A percentile compares a stretch with the other conserved stretches of the same genome.
These are phyloP conservation scores for Backusella tuberculispora DNA, from an alignment of 192 early-diverging fungal species.

Conservation along the genomic window DNA sequence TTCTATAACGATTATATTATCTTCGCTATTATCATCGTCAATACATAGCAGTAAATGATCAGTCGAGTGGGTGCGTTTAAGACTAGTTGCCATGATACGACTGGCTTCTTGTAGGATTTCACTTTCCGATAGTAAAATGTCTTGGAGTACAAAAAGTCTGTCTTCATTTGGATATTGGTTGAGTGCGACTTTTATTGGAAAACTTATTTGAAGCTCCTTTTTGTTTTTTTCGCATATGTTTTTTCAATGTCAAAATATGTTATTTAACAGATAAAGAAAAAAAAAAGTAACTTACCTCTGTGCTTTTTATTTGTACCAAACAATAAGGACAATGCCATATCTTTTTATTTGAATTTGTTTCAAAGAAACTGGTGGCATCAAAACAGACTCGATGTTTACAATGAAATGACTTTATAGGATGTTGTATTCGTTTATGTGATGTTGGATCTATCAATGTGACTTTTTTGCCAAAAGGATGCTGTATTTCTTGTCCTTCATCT, in stretches of 20 bases:
- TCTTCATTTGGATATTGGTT: constrained; percentile 10
- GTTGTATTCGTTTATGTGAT: constrained; percentile 19
- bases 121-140: constrained; percentile 11
- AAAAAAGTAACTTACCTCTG: constrained; percentile 5
- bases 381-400: constrained; percentile 15
- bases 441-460: background rate
- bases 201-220: constrained; percentile 14
- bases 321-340: constrained; percentile 20
- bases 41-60: background rate
- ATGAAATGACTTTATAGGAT: background rate
- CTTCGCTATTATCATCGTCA: background rate
- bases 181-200: constrained; percentile 11
- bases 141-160: constrained; percentile 22
- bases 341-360: background rate
- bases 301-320: constrained; percentile 18
- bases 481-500: background rate
- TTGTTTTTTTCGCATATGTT: background rate
- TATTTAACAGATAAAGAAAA: background rate
- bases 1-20: background rate
- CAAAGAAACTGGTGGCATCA: constrained; percentile 13
- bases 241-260: background rate
- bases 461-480: background rate
- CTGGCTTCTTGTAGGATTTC: constrained; percentile 12
- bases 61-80: constrained; percentile 2
- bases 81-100: constrained; percentile 13